Evolutionary conservation across 306 rosid species (phyloP), one percentile per base, ranked within the genome.

Genomic region (Pueraria montana): DNA sequence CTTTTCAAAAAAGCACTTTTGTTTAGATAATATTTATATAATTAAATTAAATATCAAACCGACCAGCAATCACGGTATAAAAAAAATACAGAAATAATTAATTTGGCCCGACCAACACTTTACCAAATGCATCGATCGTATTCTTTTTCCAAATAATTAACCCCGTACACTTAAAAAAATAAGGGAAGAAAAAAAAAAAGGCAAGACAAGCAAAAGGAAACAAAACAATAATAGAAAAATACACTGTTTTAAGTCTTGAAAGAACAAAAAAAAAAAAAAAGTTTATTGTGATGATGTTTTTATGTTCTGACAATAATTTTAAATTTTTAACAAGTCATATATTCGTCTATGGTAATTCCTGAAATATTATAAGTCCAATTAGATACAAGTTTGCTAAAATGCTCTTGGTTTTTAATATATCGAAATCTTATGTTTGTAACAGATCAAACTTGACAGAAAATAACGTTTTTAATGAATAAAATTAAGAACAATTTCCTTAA

Each of bases 1-100:
- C 55, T 73, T 87, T 77, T 63, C 13, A 64, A 11, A 78, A 81
- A 72, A 18, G 42, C 84, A 65, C 82, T 73, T 78, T 79, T 82
- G 62, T n/a, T 82, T 65, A n/a, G 21, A 42, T 84, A 12, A 26
- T 34, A 30, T 27, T 40, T 56, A 45, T 40, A 21, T 50, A 40
- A 36, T 6, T 34, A 67, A 40, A 36, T 6, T 34, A 67, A 40
- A 16, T 12, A 52, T 72, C 62, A 72, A 66, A 71, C 63, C 80
- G 14, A 23, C 65, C 66, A 69, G 9, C 72, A 84, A 72, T 78
- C 62, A 79, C 38, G 52, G 46, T n/a, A 42, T 6, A n/a, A 36
- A 48, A 18, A 76, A 61, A 32, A 49, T 50, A 12, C 6, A 46
- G 0, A 43, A 43, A 21, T 12, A 77, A 34, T 83, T 61, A 72